phyloP scores from a whole-genome alignment of 768 basidiomycete species.

The Paxillus ammoniavirescens region DNA sequence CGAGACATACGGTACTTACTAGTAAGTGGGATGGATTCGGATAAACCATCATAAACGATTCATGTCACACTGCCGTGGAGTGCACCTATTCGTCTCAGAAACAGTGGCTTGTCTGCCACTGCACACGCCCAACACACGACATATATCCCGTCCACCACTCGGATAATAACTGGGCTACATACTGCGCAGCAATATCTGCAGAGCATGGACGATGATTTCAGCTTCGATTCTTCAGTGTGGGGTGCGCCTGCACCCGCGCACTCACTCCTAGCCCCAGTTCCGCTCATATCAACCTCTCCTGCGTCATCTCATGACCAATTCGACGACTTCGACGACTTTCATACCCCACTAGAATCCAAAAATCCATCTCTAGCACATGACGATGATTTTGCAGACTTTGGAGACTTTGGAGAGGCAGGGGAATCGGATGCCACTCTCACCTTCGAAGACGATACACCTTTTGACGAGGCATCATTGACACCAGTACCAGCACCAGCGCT shows the following conservation, averaged over 20 bases:
- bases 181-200: slow-evolving; percentile 12
- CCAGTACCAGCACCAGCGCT: slow-evolving; percentile 34
- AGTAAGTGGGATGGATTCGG: too few species aligned
- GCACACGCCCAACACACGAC: slow-evolving; percentile 4
- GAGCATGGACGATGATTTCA: slow-evolving; percentile 69
- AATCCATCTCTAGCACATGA: slow-evolving; percentile 42
- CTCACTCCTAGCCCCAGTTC: slow-evolving; percentile 28
- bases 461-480: slow-evolving; percentile 12
- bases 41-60: not conserved
- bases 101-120: slow-evolving; percentile 2
- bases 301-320: slow-evolving; percentile 34
- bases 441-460: slow-evolving; percentile 29
- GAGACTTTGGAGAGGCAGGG: slow-evolving; percentile 75
- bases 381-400: slow-evolving; percentile 87
- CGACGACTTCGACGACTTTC: slow-evolving; percentile 54
- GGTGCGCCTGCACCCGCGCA: slow-evolving; percentile 42
- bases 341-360: slow-evolving; percentile 47
- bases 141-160: slow-evolving; percentile 2
- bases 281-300: slow-evolving; percentile 24
- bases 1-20: too few species aligned
- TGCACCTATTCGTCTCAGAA: not conserved
- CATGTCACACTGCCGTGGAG: not conserved
- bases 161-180: not conserved
- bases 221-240: slow-evolving; percentile 76
- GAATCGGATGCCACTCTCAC: slow-evolving; percentile 39